These are phyloP conservation scores for Aspergillus sojae DNA, from an alignment of 2,329 filamentous ascomycete species.

Conservation along the genomic window DNA sequence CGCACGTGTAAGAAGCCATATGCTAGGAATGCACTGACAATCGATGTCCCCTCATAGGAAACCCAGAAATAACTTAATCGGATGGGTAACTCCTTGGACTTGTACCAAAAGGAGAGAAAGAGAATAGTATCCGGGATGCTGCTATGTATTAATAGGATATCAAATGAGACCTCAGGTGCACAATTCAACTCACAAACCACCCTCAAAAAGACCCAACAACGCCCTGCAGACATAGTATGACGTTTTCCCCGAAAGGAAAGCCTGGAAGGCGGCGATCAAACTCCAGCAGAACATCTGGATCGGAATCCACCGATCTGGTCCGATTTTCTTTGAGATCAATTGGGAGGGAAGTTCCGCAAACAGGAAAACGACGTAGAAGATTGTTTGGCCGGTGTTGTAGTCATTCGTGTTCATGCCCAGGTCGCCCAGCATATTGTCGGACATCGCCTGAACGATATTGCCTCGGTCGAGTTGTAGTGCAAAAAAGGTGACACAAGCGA, in stretches of 20 bases:
- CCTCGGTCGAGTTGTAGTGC: constrained; percentile 66
- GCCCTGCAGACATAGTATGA: constrained; percentile 48
- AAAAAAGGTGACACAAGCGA: constrained; percentile 63
- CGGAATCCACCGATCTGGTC: constrained; percentile 63
- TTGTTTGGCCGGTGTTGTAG: constrained; percentile 48
- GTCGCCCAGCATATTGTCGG: constrained; percentile 61
- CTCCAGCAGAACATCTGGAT: constrained; percentile 61
- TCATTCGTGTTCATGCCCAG: constrained; percentile 53
- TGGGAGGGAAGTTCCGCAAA: constrained; percentile 63
- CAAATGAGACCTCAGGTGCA: constrained; percentile 39
- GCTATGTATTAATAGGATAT: constrained; percentile 6
- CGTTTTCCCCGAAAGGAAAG: constrained; percentile 51
- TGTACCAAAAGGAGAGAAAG: constrained; percentile 77
- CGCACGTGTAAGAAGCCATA: constrained; percentile 48
- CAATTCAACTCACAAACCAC: constrained; percentile 60
- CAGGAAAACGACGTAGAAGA: constrained; percentile 40
- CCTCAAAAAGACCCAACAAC: constrained; percentile 54
- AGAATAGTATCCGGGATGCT: constrained; percentile 48
- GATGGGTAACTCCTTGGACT: constrained; percentile 67
- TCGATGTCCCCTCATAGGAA: constrained; percentile 55
- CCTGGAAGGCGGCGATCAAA: constrained; percentile 55
- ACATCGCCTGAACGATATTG: constrained; percentile 63
- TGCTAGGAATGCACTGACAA: constrained; percentile 51
- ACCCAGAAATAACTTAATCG: constrained; percentile 74
- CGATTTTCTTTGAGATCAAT: constrained; percentile 61